phyloP scores from a whole-genome alignment of 108 stramenopile species.

The Aurantiochytrium sp. region DNA sequence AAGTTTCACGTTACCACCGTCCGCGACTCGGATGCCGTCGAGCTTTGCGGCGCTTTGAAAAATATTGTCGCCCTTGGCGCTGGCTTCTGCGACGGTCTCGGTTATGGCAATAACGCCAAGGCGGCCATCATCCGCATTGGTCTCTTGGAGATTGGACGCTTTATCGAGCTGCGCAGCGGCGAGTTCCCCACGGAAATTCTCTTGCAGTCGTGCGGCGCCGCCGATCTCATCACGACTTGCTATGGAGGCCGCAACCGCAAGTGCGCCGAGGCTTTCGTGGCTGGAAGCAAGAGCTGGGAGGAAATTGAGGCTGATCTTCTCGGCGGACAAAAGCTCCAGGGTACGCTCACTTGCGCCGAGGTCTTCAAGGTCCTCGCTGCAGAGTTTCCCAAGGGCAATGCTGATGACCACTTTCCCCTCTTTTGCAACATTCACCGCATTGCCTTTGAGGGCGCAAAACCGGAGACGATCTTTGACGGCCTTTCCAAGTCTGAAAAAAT shows the following conservation, averaged over 20 bases:
- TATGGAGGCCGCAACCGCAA: conserved; percentile 89
- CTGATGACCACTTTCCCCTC: conserved; percentile 68
- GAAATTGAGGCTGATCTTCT: conserved; percentile 69
- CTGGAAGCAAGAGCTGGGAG: conserved; percentile 11
- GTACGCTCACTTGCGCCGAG: conserved; percentile 70
- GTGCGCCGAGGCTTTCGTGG: conserved; percentile 83
- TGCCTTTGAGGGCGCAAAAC: conserved; percentile 57
- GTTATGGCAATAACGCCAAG: conserved; percentile 82
- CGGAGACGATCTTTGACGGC: conserved; percentile 59
- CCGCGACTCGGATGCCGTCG: conserved; percentile 75
- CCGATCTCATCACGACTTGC: conserved; percentile 92
- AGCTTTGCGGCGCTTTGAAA: conserved; percentile 90
- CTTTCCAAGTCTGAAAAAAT: conserved; percentile 24
- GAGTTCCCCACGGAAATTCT: conserved; percentile 61
- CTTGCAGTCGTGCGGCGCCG: conserved; percentile 85
- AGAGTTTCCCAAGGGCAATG: conserved; percentile 22
- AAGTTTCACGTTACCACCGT: conserved; percentile 76
- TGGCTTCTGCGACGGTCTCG: conserved; percentile 86
- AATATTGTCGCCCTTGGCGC: conserved; percentile 92
- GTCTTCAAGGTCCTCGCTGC: conserved; percentile 62
- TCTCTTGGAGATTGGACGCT: conserved; percentile 74
- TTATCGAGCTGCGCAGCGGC: conserved; percentile 74
- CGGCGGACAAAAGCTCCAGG: conserved; percentile 88
- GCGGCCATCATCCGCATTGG: conserved; percentile 87
- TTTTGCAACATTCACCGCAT: conserved; percentile 73